These are phyloP conservation scores for Jacaranda copaia DNA, from an alignment of 257 asterid species.

Conservation along the genomic window DNA sequence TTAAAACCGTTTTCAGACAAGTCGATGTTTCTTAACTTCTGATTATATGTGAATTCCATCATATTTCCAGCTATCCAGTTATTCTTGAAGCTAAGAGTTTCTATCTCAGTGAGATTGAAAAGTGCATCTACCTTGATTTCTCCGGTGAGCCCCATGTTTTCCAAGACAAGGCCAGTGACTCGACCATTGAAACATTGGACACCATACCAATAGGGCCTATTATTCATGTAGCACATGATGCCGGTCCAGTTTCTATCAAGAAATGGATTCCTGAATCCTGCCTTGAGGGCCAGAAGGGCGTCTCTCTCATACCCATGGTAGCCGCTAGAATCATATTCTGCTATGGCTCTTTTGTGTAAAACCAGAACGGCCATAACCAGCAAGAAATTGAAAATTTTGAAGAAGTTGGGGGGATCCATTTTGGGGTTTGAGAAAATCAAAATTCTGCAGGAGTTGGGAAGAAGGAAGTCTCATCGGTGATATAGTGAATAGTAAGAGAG, in stretches of 20 bases:
- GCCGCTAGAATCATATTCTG: slow-evolving; percentile 43
- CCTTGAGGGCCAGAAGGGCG: slow-evolving; percentile 54
- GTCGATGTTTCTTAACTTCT: slow-evolving; percentile 52
- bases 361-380: slow-evolving; percentile 41
- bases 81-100: slow-evolving; percentile 62
- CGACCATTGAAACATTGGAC: slow-evolving; percentile 61
- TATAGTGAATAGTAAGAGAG: slow-evolving; percentile 6
- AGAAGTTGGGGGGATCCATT: slow-evolving; percentile 44
- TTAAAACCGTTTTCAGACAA: slow-evolving; percentile 58
- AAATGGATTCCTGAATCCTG: slow-evolving; percentile 46
- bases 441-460: slow-evolving; percentile 3
- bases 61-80: slow-evolving; percentile 58
- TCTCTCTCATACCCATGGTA: slow-evolving; percentile 68
- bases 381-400: slow-evolving; percentile 39
- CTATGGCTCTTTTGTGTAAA: slow-evolving; percentile 15
- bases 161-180: slow-evolving; percentile 61
- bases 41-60: slow-evolving; percentile 56
- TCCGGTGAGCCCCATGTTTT: slow-evolving; percentile 55
- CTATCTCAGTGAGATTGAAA: slow-evolving; percentile 56
- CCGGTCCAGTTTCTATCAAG: slow-evolving; percentile 61
- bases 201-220: slow-evolving; percentile 65
- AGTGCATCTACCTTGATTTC: slow-evolving; percentile 52
- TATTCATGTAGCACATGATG: slow-evolving; percentile 62
- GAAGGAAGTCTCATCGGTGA: slow-evolving; percentile 26
- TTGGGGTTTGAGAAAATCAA: slow-evolving; percentile 9